Evolutionary conservation across 441 rosid species (phyloP).

Genomic region (Syzygium syzygioides): DNA sequence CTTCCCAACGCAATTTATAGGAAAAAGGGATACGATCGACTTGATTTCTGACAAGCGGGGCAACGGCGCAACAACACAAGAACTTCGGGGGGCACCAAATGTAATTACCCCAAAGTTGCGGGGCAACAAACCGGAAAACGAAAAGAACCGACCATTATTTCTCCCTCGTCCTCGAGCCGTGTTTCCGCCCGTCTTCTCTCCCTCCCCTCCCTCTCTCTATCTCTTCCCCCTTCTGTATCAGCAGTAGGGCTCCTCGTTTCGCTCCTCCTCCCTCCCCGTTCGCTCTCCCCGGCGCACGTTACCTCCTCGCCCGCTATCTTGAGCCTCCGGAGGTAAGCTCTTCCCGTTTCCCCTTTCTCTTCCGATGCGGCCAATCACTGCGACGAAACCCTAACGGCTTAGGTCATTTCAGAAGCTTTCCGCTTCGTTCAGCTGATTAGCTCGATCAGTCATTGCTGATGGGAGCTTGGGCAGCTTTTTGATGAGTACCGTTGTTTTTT

Average conservation of each 20-base stretch:
- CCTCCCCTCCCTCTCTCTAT: neutral
- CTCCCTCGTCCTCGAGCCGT: neutral
- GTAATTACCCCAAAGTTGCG: neutral
- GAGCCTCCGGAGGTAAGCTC: neutral
- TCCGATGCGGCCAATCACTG: neutral
- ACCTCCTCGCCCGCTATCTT: neutral
- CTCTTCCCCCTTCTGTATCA: fast-evolving
- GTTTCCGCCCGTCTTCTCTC: neutral
- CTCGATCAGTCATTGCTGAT: neutral
- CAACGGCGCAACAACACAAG: neutral
- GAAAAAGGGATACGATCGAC: neutral
- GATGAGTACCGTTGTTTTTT: neutral
- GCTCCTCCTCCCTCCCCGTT: neutral
- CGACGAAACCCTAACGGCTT: neutral
- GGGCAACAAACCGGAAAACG: neutral
- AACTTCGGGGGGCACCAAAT: neutral
- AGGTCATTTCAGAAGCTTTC: neutral
- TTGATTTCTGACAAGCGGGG: neutral
- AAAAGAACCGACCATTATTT: neutral
- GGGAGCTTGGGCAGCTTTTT: neutral
- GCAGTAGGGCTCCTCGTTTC: neutral
- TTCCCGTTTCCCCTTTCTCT: neutral
- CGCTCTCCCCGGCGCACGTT: neutral
- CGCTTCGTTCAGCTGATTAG: neutral
- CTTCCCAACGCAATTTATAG: neutral